Evolutionary conservation across 768 basidiomycete species (phyloP), one percentile per base, ranked within the genome.

Genomic region (Leccinum incarnatum): DNA sequence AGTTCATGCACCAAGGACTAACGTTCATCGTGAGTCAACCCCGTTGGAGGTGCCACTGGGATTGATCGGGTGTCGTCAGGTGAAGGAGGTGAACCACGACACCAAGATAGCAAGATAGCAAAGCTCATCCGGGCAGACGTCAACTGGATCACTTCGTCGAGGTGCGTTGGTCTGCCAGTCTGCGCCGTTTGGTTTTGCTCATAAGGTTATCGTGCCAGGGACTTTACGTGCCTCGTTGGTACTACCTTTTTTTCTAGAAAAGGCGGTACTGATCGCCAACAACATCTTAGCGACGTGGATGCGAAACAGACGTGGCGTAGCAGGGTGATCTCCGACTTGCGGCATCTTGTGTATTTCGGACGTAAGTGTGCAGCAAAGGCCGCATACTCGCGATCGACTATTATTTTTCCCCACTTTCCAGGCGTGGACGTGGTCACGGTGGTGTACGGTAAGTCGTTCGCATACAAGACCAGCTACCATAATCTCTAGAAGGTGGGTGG

Each of bases 1-100:
- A 93, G 88, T 96, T 91, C 72, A 84, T 95, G 73, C 93, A 95
- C 67, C 93, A 94, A 76, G 93, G 93, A 4, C 63, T 86, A 59
- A 85, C 91, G 0, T 95, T 85, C 69, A 78, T 95, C 47, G 92
- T 91, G 62, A 66, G 81, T 69, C 19, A 30, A 29, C 11, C 12
- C 2, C 7, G 21, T 37, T 27, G 17, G 9, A 37, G n/a, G 32
- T 29, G 37, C 42, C 27, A 23, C 23, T 23, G 23, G 23, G 23
- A 23, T 23, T 23, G 23, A 23, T 23, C 23, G 23, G 23, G 23
- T 12, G 17, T 32, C 59, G 5, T 40, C 14, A 23, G 23, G 23
- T 23, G 23, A 23, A 23, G 23, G 23, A 23, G 23, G 79, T 95
- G 53, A 88, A 82, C 63, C 94, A 95, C 65, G 92, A 94, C 66